Base-by-base conservation (phyloP, 306 rosid species). In the Rosa chinensis region DNA sequence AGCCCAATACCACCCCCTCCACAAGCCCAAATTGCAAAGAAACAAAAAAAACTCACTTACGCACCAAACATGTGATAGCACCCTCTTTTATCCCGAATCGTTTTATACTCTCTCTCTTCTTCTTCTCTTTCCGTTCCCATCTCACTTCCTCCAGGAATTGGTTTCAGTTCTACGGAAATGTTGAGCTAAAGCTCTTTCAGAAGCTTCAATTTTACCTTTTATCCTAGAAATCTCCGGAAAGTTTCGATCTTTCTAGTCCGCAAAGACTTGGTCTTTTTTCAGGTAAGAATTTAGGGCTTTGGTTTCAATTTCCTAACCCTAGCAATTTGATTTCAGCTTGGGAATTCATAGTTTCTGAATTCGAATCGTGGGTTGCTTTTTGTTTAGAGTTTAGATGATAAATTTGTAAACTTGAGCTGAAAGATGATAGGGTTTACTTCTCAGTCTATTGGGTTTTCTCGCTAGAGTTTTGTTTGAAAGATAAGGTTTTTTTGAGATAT, bases 231-330 rank as follows among this genome's bases (percentile, higher is more conserved):
- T 61, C 63, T n/a, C 23, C 11, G 12, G 3, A 40, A 71, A 11
- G 55, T 72, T 74, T 62, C 43, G 77, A 55, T 74, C 73, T 78
- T 58, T 67, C 50, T 20, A 18, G 52, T 43, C 62, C 13, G 39
- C 37, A 49, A 53, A 11, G 76, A 16, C 45, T 66, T 32, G 4
- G 63, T 53, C 5, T 49, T 63, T 53, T 64, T 55, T 47, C 76
- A 72, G 87, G 87, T 84, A 84, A 84, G 68, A 76, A 58, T 40
- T 39, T 23, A 43, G 78, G 70, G 52, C 68, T 83, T 70, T 43
- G n/a, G 64, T 79, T 47, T 76, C 48, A 32, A 28, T 76, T 63
- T 76, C 40, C 35, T 47, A 75, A 63, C 62, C 68, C 47, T 37
- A 62, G 79, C 23, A 70, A n/a, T 76, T 75, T 16, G 62, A 48